Percentiles rank a stretch among this genome's conserved stretches.
These are phyloP conservation scores for Abelmoschus esculentus DNA, from an alignment of 345 rosid species.

Conservation along the genomic window DNA sequence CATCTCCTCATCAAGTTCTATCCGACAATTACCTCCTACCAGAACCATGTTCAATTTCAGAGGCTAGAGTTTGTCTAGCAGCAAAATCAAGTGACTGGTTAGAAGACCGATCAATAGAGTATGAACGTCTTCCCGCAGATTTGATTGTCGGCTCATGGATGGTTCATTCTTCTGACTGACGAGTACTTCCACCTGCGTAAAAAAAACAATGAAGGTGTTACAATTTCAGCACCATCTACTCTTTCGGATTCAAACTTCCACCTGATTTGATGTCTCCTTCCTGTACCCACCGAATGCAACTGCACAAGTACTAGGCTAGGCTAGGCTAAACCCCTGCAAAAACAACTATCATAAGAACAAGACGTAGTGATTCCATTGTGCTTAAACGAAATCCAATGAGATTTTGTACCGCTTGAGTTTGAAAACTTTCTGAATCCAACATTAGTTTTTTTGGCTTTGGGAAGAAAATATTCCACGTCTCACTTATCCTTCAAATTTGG, in stretches of 20 bases:
- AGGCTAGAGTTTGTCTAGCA: slow-evolving; percentile 64
- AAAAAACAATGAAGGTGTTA: background rate
- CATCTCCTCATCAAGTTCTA: slow-evolving; percentile 63
- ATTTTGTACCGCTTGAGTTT: background rate
- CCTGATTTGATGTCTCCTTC: slow-evolving; percentile 93
- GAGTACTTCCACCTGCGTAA: slow-evolving; percentile 72
- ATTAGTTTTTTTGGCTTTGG: too few relatives aligned
- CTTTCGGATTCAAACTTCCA: slow-evolving; percentile 19
- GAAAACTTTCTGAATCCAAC: background rate
- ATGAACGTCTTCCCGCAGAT: slow-evolving; percentile 44
- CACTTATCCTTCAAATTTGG: too few relatives aligned
- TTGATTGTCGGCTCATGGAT: slow-evolving; percentile 35
- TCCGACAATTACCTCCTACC: slow-evolving; percentile 88
- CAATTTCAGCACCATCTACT: background rate
- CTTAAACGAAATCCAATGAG: background rate
- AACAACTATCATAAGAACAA: slow-evolving; percentile 3
- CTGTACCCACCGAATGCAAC: slow-evolving; percentile 82
- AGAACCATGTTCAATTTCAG: slow-evolving; percentile 78
- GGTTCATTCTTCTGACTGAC: slow-evolving; percentile 63
- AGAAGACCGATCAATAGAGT: slow-evolving; percentile 46
- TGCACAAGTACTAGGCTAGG: slow-evolving; percentile 70
- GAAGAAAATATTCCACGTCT: too few relatives aligned
- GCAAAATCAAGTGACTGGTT: slow-evolving; percentile 50
- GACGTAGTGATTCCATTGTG: background rate
- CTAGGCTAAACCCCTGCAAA: slow-evolving; percentile 83